Conservation (phyloP, 2,329 filamentous ascomycete genomes). For the Pseudogymnoascus sp. region DNA sequence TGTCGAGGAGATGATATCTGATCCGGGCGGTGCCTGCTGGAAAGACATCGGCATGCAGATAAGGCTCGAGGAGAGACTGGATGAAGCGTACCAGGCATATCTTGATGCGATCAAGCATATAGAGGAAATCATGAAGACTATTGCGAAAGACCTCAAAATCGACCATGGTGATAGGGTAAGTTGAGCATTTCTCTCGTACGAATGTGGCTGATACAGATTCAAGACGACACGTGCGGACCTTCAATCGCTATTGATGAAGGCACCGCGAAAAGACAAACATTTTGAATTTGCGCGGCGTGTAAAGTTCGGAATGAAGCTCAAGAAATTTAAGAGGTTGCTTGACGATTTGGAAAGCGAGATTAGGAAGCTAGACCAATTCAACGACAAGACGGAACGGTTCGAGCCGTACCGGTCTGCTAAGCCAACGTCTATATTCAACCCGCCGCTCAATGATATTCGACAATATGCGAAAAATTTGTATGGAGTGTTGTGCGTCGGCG, state of each 20-base stretch:
- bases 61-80: neutral
- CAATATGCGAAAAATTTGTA: neutral
- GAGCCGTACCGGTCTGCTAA: neutral
- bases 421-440: conserved; percentile 1
- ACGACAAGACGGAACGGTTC: conserved; percentile 1
- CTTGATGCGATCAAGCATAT: conserved; percentile 2
- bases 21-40: neutral
- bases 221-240: conserved; percentile 6
- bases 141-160: conserved; percentile 3
- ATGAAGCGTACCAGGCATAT: neutral
- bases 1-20: neutral
- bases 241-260: neutral
- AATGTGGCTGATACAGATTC: neutral
- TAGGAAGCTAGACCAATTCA: neutral
- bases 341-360: conserved; percentile 1
- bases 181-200: neutral
- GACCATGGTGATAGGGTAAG: neutral
- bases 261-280: neutral
- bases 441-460: neutral
- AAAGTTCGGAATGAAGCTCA: neutral
- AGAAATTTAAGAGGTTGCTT: conserved; percentile 2
- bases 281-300: neutral
- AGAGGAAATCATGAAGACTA: conserved; percentile 6
- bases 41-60: neutral
- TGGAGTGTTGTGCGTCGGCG: neutral